phyloP scores from a whole-genome alignment of 2,329 filamentous ascomycete species.

The Fusarium veterinarium region DNA sequence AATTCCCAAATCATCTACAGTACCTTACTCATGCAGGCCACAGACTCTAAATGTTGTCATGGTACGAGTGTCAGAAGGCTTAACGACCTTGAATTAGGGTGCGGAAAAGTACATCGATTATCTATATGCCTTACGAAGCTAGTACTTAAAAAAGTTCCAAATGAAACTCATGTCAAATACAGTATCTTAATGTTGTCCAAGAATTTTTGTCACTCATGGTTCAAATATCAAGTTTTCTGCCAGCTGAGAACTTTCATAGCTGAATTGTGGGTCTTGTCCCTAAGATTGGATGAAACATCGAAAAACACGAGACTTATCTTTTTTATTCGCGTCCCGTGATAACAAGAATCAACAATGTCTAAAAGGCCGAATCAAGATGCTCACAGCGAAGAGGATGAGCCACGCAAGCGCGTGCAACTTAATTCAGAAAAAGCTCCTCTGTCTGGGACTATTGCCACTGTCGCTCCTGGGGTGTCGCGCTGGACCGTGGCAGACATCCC shows the following conservation, averaged over 20 bases:
- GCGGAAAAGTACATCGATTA: neutral
- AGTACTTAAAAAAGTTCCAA: neutral
- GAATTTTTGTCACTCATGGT: neutral
- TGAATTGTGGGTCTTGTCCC: constrained; percentile 4
- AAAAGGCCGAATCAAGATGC: constrained; percentile 2
- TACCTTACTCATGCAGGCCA: no score
- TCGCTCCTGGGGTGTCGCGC: constrained; percentile 36
- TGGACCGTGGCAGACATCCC: constrained; percentile 65
- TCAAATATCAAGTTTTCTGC: neutral
- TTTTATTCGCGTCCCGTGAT: neutral
- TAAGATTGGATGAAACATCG: neutral
- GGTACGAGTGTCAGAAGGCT: neutral
- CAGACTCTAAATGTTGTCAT: neutral
- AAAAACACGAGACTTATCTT: neutral
- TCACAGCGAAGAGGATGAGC: constrained; percentile 1
- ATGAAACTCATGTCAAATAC: neutral
- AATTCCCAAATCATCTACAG: no score
- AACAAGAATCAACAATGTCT: constrained; percentile 11
- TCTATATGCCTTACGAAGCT: neutral
- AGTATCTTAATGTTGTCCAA: neutral
- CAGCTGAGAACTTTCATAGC: neutral
- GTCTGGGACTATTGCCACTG: neutral
- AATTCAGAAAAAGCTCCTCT: neutral
- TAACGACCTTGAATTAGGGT: neutral
- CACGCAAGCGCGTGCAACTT: constrained; percentile 36